Conservation (phyloP, 768 basidiomycete genomes). For the Calocybe indica region DNA sequence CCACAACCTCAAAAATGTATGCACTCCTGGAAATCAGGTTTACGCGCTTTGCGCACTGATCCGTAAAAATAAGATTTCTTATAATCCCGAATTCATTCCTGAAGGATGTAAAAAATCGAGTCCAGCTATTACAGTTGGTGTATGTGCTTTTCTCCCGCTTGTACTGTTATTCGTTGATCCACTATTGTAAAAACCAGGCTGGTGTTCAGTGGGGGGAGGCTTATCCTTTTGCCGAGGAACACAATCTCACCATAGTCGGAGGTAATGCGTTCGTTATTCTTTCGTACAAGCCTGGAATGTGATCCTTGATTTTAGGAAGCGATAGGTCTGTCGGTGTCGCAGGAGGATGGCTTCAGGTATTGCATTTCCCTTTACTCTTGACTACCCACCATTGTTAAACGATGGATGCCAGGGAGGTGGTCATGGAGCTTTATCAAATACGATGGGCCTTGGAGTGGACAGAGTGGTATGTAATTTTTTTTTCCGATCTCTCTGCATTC, state of each 20-base stretch:
- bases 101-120: conserved; percentile 24
- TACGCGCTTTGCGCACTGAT: neutral
- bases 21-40: neutral
- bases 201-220: conserved; percentile 40
- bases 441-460: conserved; percentile 41
- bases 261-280: conserved; percentile 15
- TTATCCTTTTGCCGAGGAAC: conserved; percentile 35
- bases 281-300: neutral
- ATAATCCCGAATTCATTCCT: conserved; percentile 26
- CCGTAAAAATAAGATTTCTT: conserved; percentile 23
- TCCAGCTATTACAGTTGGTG: conserved; percentile 31
- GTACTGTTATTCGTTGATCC: neutral
- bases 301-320: conserved; percentile 14
- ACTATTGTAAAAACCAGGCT: conserved; percentile 20
- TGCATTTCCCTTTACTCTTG: neutral
- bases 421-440: conserved; percentile 36
- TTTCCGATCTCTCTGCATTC: neutral
- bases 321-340: conserved; percentile 35
- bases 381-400: neutral
- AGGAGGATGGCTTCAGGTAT: conserved; percentile 35
- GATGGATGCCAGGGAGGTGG: conserved; percentile 29
- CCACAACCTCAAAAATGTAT: conserved; percentile 33
- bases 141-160: conserved; percentile 12
- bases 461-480: conserved; percentile 27
- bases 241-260: conserved; percentile 41